Evolutionary conservation across 352 stramenopile species (phyloP), one percentile per base, ranked within the genome.

Genomic region (Pythium brassicae): DNA sequence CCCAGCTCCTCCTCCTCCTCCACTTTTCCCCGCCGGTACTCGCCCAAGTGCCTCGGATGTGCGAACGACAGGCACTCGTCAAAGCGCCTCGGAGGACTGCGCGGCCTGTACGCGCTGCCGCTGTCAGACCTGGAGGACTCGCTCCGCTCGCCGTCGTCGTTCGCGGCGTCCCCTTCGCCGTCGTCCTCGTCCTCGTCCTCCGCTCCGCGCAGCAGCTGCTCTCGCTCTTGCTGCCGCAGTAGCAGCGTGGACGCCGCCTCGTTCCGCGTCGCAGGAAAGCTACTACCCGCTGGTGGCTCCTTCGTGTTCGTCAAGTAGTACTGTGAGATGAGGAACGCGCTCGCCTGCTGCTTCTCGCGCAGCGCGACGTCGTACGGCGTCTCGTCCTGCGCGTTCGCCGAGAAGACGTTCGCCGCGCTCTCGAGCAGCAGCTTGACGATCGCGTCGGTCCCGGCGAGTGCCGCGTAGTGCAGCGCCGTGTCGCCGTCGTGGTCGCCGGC

Each of bases 341-440:
- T 83, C 7, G 27, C 43, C n/a, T 74, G 52, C 20, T 89, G 72
- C 11, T 71, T 69, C 57, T 82, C 75, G 0, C 74, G 68, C 35
- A 81, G 50, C 2, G 83, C 83, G 14, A 91, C 59, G 37, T 91
- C 76, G 40, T 86, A 81, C 2, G 85, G 63, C 6, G 77, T 92
- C 32, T 91, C 78, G 19, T 71, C 65, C 15, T 87, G 69, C 20
- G 70, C 50, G 56, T 94, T 94, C 19, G 68, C 60, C 1, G 74
- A 65, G 20, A 81, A 71, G 0, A 90, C 83, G 50, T 90, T 74
- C 5, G 85, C 85, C 8, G 83, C 85, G 53, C 81, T 93, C 44
- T 92, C 79, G 17, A 94, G 35, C 14, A 94, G 53, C 5, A 92
- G 47, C 62, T 85, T 86, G 1, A 92, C 85, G n/a, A 86, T 74